Percentiles rank a stretch among this genome's conserved stretches.
Conservation (phyloP, 106 monocot genomes). For the Dioscorea zingiberensis region DNA sequence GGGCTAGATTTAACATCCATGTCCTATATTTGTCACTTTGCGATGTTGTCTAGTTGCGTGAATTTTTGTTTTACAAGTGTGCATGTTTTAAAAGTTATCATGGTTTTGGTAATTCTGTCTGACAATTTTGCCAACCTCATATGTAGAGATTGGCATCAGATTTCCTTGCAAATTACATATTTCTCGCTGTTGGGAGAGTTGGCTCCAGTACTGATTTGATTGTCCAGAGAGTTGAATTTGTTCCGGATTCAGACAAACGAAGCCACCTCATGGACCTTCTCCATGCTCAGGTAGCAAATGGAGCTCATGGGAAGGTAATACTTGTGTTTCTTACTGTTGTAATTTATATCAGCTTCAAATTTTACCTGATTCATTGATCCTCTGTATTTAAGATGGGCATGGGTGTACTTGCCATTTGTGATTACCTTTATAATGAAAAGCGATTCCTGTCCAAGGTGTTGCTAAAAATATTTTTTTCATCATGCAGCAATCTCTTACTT, state of each 20-base stretch:
- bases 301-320: slow-evolving; percentile 46
- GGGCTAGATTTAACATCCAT: too few species aligned
- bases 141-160: slow-evolving; percentile 55
- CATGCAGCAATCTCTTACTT: slow-evolving; percentile 49
- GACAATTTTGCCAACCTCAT: neutral
- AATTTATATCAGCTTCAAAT: too few species aligned
- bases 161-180: slow-evolving; percentile 46
- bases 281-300: slow-evolving; percentile 50
- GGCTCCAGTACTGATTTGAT: slow-evolving; percentile 67
- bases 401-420: too few species aligned
- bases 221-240: slow-evolving; percentile 59
- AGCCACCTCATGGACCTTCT: slow-evolving; percentile 64
- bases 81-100: neutral
- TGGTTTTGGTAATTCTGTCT: neutral
- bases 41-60: too few species aligned
- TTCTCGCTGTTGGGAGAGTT: slow-evolving; percentile 61
- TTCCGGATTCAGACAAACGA: slow-evolving; percentile 43
- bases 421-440: too few species aligned
- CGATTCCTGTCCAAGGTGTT: too few species aligned
- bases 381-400: too few species aligned
- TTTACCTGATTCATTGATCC: too few species aligned
- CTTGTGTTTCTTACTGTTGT: neutral
- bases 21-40: too few species aligned
- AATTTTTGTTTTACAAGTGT: too few species aligned
- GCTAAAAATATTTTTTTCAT: neutral